Evolutionary conservation across 202 grass and related monocot species (phyloP).

Genomic region (Musa balbisiana): DNA sequence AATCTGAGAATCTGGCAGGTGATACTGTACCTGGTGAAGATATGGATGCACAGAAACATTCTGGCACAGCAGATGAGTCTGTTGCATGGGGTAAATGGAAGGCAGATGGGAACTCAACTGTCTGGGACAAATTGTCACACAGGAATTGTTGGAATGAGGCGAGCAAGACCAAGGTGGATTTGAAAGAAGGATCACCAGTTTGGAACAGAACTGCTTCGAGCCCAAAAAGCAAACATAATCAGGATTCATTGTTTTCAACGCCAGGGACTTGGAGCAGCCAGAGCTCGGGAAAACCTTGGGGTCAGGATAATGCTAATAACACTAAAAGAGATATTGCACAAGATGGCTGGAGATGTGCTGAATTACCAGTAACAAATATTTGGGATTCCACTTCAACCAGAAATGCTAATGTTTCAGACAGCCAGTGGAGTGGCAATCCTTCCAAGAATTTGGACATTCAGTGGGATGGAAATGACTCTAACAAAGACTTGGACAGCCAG

Average conservation of each 20-base stretch:
- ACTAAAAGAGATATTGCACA: neutral
- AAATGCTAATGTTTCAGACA: neutral
- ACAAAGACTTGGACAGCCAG: neutral
- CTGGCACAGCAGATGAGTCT: neutral
- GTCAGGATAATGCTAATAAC: conserved; percentile 11
- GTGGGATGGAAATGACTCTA: conserved; percentile 14
- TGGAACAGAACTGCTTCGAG: neutral
- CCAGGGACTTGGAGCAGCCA: conserved; percentile 16
- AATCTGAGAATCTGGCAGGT: conserved; percentile 9
- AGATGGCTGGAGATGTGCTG: conserved; percentile 20
- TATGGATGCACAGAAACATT: conserved; percentile 10
- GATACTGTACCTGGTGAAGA: conserved; percentile 21
- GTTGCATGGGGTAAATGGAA: conserved; percentile 24
- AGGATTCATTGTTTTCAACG: neutral
- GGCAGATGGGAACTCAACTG: conserved; percentile 9
- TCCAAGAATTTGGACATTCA: neutral
- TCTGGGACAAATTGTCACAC: neutral
- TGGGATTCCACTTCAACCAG: conserved; percentile 23
- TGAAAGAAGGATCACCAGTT: neutral
- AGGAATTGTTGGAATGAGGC: no score
- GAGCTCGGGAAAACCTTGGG: neutral
- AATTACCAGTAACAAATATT: conserved; percentile 20
- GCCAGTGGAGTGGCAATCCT: conserved; percentile 14
- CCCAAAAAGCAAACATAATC: neutral
- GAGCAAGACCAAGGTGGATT: neutral